Percentiles rank a stretch among this genome's conserved stretches.
Conservation (phyloP, 306 rosid genomes). For the Sphenostylis stenocarpa region DNA sequence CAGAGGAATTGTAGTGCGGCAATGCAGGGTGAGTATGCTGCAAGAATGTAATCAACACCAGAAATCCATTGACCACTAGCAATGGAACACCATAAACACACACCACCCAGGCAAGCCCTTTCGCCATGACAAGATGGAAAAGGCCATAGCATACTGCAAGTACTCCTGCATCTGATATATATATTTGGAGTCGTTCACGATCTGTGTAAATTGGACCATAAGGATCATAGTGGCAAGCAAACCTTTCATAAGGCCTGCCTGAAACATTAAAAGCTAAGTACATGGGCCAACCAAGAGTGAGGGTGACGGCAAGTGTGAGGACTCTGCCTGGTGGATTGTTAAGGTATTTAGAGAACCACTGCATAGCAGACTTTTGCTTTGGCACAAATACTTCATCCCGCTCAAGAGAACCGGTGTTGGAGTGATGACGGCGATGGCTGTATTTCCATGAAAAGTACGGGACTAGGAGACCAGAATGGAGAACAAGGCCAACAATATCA, state of each 20-base stretch:
- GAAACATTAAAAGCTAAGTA: constrained; percentile 85
- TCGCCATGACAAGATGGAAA: constrained; percentile 53
- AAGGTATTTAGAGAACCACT: constrained; percentile 73
- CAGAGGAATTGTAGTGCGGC: constrained; percentile 83
- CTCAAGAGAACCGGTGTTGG: constrained; percentile 87
- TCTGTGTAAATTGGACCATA: constrained; percentile 80
- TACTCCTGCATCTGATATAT: constrained; percentile 69
- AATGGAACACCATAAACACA: constrained; percentile 81
- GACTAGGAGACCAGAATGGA: constrained; percentile 87
- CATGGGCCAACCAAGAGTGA: constrained; percentile 92
- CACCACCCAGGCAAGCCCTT: constrained; percentile 78
- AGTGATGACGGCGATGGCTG: constrained; percentile 97
- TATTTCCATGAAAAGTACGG: constrained; percentile 98
- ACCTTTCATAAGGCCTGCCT: constrained; percentile 74
- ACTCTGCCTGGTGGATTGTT: constrained; percentile 84
- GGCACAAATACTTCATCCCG: constrained; percentile 96
- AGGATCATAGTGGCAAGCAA: constrained; percentile 90
- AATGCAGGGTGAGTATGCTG: constrained; percentile 93
- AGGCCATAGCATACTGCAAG: constrained; percentile 63
- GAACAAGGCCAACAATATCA: constrained; percentile 83
- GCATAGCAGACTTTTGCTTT: constrained; percentile 47
- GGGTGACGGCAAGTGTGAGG: constrained; percentile 52
- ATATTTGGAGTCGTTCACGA: constrained; percentile 76
- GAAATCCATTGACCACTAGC: constrained; percentile 75
- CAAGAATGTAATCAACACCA: constrained; percentile 85